Percentiles rank a stretch among this genome's conserved stretches.
phyloP scores from a whole-genome alignment of 2,329 filamentous ascomycete genomes.

The Colletotrichum lindemuthianum region DNA sequence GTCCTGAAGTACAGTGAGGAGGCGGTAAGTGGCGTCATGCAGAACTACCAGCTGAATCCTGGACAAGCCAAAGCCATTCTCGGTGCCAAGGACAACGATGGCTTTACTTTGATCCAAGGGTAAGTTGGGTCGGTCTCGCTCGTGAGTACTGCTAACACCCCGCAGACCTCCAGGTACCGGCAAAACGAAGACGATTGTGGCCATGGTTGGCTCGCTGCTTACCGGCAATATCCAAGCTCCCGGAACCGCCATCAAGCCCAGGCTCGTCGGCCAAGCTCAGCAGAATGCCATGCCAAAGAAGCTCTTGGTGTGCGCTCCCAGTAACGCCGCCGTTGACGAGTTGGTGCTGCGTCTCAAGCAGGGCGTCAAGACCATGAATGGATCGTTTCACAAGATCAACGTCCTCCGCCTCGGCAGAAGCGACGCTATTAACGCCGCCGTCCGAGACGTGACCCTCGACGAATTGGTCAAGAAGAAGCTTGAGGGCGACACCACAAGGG shows the following conservation, averaged over 20 bases:
- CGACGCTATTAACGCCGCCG: slow-evolving; percentile 90
- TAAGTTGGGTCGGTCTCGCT: slow-evolving; percentile 48
- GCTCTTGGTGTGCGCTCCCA: slow-evolving; percentile 94
- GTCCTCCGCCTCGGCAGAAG: slow-evolving; percentile 90
- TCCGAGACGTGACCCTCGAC: slow-evolving; percentile 92
- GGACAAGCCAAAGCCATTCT: slow-evolving; percentile 93
- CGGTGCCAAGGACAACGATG: slow-evolving; percentile 93
- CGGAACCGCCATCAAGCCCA: slow-evolving; percentile 47
- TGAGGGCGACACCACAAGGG: slow-evolving; percentile 66
- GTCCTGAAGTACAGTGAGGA: slow-evolving; percentile 83
- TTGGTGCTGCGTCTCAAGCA: slow-evolving; percentile 90
- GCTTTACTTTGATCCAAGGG: slow-evolving; percentile 95
- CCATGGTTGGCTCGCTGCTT: slow-evolving; percentile 90
- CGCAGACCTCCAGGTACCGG: slow-evolving; percentile 88
- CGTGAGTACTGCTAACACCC: slow-evolving; percentile 43
- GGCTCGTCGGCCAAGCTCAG: slow-evolving; percentile 44
- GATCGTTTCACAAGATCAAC: slow-evolving; percentile 79
- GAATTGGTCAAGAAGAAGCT: slow-evolving; percentile 85
- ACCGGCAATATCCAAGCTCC: slow-evolving; percentile 63
- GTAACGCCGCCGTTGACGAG: slow-evolving; percentile 97
- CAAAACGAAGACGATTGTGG: slow-evolving; percentile 98
- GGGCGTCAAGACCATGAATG: slow-evolving; percentile 82
- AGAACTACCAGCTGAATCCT: slow-evolving; percentile 84
- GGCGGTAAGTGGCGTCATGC: slow-evolving; percentile 73
- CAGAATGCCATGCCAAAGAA: slow-evolving; percentile 72